Evolutionary conservation across 495 filamentous ascomycete species (phyloP), one percentile per base, ranked within the genome.

Genomic region (Lichenothelia convexa): DNA sequence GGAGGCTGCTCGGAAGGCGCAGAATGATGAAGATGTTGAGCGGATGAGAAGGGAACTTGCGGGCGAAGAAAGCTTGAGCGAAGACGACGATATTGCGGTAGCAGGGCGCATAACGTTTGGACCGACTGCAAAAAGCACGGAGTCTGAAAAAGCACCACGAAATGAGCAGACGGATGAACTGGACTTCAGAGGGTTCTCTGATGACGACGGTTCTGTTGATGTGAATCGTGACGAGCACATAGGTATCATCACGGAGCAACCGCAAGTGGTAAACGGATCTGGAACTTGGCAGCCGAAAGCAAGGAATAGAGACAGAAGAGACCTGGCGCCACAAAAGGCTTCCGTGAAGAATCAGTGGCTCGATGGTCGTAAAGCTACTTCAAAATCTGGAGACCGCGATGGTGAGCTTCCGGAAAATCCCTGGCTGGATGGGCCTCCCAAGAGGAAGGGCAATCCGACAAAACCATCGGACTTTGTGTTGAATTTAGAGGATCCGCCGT

Each of bases 21-120:
- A 73, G 41, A 95, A 94, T 38, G 81, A 93, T 47, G 76, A 78
- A 26, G 70, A 80, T 27, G 58, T 89, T n/a, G 72, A 77, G 39
- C 59, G 69, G 35, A 67, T 95, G 18, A 70, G 78, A 26, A 70
- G 71, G 41, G 80, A 92, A 22, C 60, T 93, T 1, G 71, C 39
- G 15, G 50, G 47, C 8, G 50, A 54, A 18, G 54, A 53, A 36
- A 49, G 53, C 19, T 59, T 59, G n/a, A 61, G 64, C 23, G 55
- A 54, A 5, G 63, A 65, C n/a, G 59, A 52, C 21, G 37, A 52
- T n/a, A 39, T 43, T 6, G 24, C 23, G 8, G 44, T 51, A 21
- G 31, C 48, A n/a, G 59, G 59, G 5, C 45, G 59, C 6, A 45
- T 47, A 21, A 56, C 49, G 27, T 60, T 58, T 39, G 57, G 51